Conservation (phyloP, 2,329 filamentous ascomycete species). For the Colletotrichum eremochloae region DNA sequence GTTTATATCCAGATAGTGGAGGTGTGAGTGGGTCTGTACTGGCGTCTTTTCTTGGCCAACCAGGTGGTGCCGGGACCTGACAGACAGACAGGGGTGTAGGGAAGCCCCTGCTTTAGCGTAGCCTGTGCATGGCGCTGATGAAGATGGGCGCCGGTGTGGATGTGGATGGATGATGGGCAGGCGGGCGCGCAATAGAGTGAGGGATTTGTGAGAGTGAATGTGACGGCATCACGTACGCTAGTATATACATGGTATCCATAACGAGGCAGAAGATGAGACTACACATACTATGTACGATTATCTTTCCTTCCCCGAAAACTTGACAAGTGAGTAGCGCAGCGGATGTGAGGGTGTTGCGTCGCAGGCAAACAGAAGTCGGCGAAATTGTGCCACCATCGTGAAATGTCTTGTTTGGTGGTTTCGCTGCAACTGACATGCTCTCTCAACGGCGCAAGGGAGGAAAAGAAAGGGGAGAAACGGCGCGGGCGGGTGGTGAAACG, state of each 20-base stretch:
- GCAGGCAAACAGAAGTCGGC: not conserved
- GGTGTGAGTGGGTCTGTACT: not conserved
- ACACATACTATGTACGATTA: not conserved
- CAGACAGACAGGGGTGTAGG: constrained; percentile 12
- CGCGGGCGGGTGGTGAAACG: constrained; percentile 26
- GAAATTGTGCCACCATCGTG: constrained; percentile 16
- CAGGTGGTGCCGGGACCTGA: constrained; percentile 32
- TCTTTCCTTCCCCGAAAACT: too few relatives aligned
- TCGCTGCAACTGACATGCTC: not conserved
- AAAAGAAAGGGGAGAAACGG: not conserved
- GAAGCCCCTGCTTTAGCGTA: constrained; percentile 30
- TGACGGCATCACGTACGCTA: not conserved
- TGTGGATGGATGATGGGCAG: not conserved
- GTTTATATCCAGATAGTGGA: constrained; percentile 20
- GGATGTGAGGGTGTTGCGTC: not conserved
- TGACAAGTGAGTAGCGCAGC: not conserved
- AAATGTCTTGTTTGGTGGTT: constrained; percentile 28
- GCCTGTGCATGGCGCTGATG: constrained; percentile 35
- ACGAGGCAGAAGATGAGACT: not conserved
- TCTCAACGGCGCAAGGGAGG: constrained; percentile 24
- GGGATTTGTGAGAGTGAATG: constrained; percentile 12
- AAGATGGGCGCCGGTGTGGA: constrained; percentile 41
- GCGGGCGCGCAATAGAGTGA: constrained; percentile 12
- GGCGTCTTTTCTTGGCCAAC: constrained; percentile 6
- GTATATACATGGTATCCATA: too few relatives aligned